A percentile compares a stretch with the other conserved stretches of the same genome.
These are phyloP conservation scores for Melanopsichium pennsylvanicum DNA, from an alignment of 1,284 basidiomycete species.

Conservation along the genomic window DNA sequence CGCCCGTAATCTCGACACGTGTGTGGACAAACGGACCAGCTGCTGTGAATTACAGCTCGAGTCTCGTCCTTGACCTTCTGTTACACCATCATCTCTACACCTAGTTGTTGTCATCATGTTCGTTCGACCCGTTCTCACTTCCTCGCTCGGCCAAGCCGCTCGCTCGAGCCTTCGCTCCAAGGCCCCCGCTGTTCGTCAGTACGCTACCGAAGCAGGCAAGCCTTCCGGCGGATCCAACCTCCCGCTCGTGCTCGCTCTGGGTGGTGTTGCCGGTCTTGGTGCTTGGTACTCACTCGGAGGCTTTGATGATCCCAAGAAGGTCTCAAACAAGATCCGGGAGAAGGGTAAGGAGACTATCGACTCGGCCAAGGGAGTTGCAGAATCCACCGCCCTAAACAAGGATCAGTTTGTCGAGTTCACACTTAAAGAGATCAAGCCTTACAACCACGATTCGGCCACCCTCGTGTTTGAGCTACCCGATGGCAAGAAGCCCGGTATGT, in stretches of 20 bases:
- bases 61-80: background rate
- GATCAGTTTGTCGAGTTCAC: constrained; percentile 80
- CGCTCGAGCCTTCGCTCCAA: constrained; percentile 42
- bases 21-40: no score
- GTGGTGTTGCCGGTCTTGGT: constrained; percentile 61
- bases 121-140: constrained; percentile 44
- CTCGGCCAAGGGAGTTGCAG: constrained; percentile 26
- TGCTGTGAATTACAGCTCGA: no score
- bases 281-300: constrained; percentile 60
- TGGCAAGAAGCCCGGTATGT: constrained; percentile 78
- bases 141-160: constrained; percentile 44
- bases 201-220: constrained; percentile 48
- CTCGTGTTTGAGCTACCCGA: constrained; percentile 88
- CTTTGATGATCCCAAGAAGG: constrained; percentile 52
- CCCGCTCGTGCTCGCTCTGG: constrained; percentile 56
- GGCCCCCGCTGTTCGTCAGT: constrained; percentile 31
- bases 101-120: constrained; percentile 24
- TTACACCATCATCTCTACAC: background rate
- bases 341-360: constrained; percentile 37
- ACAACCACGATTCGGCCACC: constrained; percentile 90
- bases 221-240: constrained; percentile 50
- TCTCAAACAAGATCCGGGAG: constrained; percentile 45
- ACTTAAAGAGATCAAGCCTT: constrained; percentile 82
- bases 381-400: constrained; percentile 64
- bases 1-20: background rate